Percentiles rank a stretch among this genome's conserved stretches.
Evolutionary conservation across 2,329 filamentous ascomycete genomes (phyloP).

Genomic region (Periconia sp.): DNA sequence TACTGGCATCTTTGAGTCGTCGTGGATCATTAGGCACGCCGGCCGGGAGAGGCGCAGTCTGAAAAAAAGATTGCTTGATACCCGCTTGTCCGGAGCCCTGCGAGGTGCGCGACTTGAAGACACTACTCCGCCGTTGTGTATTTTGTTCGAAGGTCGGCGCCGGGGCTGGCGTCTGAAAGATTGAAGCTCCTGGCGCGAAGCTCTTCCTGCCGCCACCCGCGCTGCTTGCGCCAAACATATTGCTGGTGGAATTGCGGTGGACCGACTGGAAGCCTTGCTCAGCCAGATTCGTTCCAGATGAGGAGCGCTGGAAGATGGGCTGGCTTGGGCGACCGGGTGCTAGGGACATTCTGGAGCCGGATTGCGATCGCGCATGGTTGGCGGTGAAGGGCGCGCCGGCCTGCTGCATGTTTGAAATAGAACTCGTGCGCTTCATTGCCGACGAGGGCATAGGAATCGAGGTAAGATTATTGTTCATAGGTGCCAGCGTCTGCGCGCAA

Average conservation of each 20-base stretch:
- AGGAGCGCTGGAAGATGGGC: constrained; percentile 83
- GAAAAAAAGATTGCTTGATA: constrained; percentile 90
- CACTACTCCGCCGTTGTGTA: constrained; percentile 76
- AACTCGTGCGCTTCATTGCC: constrained; percentile 90
- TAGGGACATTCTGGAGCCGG: constrained; percentile 83
- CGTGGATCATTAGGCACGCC: constrained; percentile 87
- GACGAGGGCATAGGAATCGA: constrained; percentile 91
- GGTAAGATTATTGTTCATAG: constrained; percentile 76
- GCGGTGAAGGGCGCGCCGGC: constrained; percentile 63
- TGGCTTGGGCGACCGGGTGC: constrained; percentile 81
- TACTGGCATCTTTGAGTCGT: constrained; percentile 79
- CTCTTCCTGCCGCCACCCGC: constrained; percentile 70
- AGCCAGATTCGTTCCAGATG: constrained; percentile 79
- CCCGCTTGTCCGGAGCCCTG: constrained; percentile 70
- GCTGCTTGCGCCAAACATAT: constrained; percentile 58
- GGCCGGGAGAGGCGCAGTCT: constrained; percentile 79
- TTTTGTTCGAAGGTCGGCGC: constrained; percentile 61
- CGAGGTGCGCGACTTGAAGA: constrained; percentile 61
- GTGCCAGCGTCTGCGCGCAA: constrained; percentile 75
- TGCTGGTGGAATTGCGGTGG: constrained; percentile 80
- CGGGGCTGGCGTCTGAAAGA: constrained; percentile 52
- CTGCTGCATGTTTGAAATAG: constrained; percentile 68
- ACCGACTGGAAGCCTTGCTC: constrained; percentile 83
- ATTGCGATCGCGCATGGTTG: constrained; percentile 81
- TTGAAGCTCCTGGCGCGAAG: constrained; percentile 66